Percentiles rank a stretch among this genome's conserved stretches.
These are phyloP conservation scores for Heliamphora pulchella DNA, from an alignment of 179 eudicot species.

Conservation along the genomic window DNA sequence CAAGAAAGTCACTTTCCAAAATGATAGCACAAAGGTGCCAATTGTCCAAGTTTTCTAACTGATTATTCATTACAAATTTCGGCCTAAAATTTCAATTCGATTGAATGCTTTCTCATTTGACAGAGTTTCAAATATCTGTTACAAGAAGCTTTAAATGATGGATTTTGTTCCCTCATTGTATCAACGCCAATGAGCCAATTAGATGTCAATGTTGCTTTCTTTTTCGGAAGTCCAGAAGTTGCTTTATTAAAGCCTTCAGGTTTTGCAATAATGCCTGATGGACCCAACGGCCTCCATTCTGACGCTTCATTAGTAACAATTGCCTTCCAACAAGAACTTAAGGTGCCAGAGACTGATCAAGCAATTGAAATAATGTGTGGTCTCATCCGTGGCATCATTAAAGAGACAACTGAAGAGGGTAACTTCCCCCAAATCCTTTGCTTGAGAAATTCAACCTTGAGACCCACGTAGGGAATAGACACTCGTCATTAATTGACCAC, in stretches of 20 bases:
- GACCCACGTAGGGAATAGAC: background rate
- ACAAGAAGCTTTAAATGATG: slow-evolving; percentile 13
- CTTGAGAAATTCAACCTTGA: slow-evolving; percentile 2
- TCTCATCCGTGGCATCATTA: background rate
- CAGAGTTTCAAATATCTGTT: slow-evolving; percentile 5
- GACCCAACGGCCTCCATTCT: background rate
- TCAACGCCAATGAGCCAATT: background rate
- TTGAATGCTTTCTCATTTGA: background rate
- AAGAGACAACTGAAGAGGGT: background rate
- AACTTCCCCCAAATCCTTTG: background rate
- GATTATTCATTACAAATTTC: background rate
- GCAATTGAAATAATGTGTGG: background rate
- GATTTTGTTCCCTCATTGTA: slow-evolving; percentile 9
- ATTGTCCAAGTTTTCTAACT: background rate
- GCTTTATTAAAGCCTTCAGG: background rate
- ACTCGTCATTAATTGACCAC: background rate
- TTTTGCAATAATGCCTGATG: slow-evolving; percentile 11
- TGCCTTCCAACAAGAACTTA: slow-evolving; percentile 5
- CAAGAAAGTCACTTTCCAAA: background rate
- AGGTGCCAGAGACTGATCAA: background rate
- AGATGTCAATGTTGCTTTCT: background rate
- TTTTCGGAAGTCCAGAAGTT: background rate
- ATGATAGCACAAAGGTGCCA: background rate
- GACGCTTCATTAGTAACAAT: background rate
- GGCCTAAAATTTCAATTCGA: background rate